phyloP scores from a whole-genome alignment of 2,329 filamentous ascomycete genomes.

The Dichotomopilus funicola region DNA sequence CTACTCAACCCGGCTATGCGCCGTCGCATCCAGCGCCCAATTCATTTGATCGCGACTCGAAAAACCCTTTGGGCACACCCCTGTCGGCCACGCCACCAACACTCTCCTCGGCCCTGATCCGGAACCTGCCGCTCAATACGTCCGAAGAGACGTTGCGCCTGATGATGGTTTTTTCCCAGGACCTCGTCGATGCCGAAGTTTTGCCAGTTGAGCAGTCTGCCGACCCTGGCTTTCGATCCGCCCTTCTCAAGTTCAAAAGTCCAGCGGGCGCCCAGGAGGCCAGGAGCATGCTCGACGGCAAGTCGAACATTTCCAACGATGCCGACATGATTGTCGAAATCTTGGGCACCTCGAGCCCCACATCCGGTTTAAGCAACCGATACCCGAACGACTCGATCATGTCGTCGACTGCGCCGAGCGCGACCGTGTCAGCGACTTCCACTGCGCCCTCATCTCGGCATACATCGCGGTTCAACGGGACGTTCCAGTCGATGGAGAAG shows the following conservation, averaged over 20 bases:
- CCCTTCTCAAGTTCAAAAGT: conserved; percentile 48
- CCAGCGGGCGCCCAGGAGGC: conserved; percentile 48
- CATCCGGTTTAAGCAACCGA: conserved; percentile 34
- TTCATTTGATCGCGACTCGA: conserved; percentile 38
- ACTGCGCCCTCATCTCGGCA: conserved; percentile 45
- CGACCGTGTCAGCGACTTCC: conserved; percentile 37
- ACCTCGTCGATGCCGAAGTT: conserved; percentile 46
- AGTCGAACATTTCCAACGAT: conserved; percentile 44
- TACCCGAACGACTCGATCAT: conserved; percentile 44
- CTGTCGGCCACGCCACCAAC: conserved; percentile 33
- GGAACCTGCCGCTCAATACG: conserved; percentile 47
- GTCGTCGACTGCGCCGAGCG: conserved; percentile 35
- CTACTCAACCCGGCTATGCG: conserved; percentile 31
- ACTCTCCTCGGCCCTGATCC: conserved; percentile 43
- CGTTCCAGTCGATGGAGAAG: conserved; percentile 56
- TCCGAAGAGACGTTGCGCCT: conserved; percentile 47
- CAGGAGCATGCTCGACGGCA: conserved; percentile 52
- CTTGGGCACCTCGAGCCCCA: conserved; percentile 35
- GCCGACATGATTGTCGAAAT: conserved; percentile 54
- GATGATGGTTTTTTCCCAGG: conserved; percentile 55
- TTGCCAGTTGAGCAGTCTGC: conserved; percentile 43
- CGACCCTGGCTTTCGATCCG: conserved; percentile 45
- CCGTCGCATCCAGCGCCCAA: conserved; percentile 29
- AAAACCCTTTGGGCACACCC: conserved; percentile 35
- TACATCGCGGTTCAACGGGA: conserved; percentile 53